A percentile compares a stretch with the other conserved stretches of the same genome.
These are phyloP conservation scores for Lasiodiplodia hormozganensis DNA, from an alignment of 2,329 filamentous ascomycete species.

Conservation along the genomic window DNA sequence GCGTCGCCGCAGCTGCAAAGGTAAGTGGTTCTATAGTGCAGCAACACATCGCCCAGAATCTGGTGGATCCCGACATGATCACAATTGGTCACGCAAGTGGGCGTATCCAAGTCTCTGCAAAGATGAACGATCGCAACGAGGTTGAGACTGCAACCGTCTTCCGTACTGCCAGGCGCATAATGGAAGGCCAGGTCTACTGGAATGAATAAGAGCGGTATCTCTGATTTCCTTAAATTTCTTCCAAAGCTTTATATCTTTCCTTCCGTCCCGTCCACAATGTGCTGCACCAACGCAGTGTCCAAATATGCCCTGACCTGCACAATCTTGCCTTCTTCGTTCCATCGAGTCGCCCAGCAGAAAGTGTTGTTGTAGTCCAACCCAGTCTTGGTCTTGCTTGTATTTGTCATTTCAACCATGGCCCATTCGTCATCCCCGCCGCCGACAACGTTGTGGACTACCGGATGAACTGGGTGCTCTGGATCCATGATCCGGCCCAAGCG, in stretches of 20 bases:
- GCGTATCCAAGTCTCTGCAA: constrained; percentile 41
- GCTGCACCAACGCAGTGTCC: constrained; percentile 29
- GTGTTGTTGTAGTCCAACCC: constrained; percentile 31
- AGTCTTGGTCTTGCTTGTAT: constrained; percentile 12
- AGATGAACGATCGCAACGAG: constrained; percentile 32
- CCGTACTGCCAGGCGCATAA: constrained; percentile 46
- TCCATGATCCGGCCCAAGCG: constrained; percentile 3
- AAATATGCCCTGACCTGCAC: constrained; percentile 29
- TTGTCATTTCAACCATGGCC: constrained; percentile 18
- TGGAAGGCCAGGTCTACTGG: constrained; percentile 42
- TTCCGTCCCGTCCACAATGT: constrained; percentile 27
- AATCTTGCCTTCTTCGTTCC: constrained; percentile 29
- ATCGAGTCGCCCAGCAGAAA: constrained; percentile 29
- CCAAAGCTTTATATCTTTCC: constrained; percentile 8
- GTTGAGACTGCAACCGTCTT: constrained; percentile 43
- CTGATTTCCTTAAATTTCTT: neutral
- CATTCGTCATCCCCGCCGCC: constrained; percentile 17
- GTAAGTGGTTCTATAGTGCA: constrained; percentile 47
- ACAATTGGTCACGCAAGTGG: constrained; percentile 51
- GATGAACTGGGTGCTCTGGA: constrained; percentile 33
- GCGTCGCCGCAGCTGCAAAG: constrained; percentile 50
- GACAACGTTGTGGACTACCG: constrained; percentile 30
- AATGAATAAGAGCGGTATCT: neutral
- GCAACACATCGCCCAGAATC: constrained; percentile 37
- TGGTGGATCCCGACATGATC: constrained; percentile 40